These are phyloP conservation scores for Fusarium metavorans DNA, from an alignment of 2,329 filamentous ascomycete species.

Conservation along the genomic window DNA sequence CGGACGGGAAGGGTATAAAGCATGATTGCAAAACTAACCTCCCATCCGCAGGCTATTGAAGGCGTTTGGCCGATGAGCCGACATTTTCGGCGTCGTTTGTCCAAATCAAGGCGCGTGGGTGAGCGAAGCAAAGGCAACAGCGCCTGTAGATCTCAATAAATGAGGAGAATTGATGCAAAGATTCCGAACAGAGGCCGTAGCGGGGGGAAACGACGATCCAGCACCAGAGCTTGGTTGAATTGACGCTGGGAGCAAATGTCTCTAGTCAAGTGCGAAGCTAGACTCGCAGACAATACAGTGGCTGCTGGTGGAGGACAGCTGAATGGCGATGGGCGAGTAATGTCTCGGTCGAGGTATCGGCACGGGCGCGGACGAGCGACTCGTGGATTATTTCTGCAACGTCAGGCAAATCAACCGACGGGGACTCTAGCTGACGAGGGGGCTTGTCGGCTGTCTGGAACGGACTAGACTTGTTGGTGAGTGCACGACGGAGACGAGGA, in stretches of 20 bases:
- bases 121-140: conserved; percentile 42
- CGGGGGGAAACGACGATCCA: conserved; percentile 48
- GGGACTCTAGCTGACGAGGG: conserved; percentile 12
- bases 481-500: conserved; percentile 37
- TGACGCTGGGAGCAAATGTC: conserved; percentile 29
- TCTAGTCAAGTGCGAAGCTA: conserved; percentile 25
- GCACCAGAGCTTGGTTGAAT: conserved; percentile 32
- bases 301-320: conserved; percentile 33
- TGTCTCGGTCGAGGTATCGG: conserved; percentile 44
- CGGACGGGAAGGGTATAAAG: conserved; percentile 9
- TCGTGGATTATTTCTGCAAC: conserved; percentile 38
- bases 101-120: conserved; percentile 44
- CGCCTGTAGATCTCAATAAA: conserved; percentile 39
- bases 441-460: conserved; percentile 25
- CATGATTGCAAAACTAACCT: conserved; percentile 72
- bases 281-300: conserved; percentile 36
- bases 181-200: conserved; percentile 50
- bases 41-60: conserved; percentile 94
- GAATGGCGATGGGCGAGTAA: conserved; percentile 36
- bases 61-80: conserved; percentile 90
- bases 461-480: conserved; percentile 41
- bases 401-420: conserved; percentile 23
- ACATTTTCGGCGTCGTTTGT: conserved; percentile 68
- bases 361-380: conserved; percentile 38
- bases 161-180: conserved; percentile 45